Evolutionary conservation across 352 stramenopile species (phyloP), one percentile per base, ranked within the genome.

Genomic region (Phytophthora nicotianae): DNA sequence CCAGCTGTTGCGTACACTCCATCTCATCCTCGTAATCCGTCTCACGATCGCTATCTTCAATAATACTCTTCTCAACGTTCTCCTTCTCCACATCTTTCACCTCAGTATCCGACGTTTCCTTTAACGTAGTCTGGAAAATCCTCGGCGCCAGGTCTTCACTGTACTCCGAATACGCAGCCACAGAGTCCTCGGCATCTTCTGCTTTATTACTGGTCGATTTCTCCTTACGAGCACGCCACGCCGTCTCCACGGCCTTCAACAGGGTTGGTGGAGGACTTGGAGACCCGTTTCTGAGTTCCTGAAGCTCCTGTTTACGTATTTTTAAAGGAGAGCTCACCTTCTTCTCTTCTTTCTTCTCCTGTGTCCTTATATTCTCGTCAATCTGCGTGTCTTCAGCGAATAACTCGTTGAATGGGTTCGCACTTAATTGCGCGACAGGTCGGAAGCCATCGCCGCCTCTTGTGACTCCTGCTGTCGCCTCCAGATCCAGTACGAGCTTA

Each of bases 331-430:
- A 53, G n/a, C 4, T 24, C 45, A 43, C n/a, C 23, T 43, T 26
- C 32, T 16, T 16, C 21, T 37, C 3, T 17, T 43, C 24, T 51
- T 50, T 54, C 3, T 47, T 40, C 20, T 45, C 37, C 10, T 49
- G 35, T 11, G 20, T 3, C 33, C 41, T 10, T 13, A 57, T 0
- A 2, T 57, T 62, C 35, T 70, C 72, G 0, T 89, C 76, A 13
- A 83, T 71, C 52, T 89, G 83, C 4, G 79, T 88, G 43, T 89
- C 77, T 7, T 49, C 68, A 10, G 69, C 62, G 24, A 92, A 87
- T 50, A 87, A 49, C 4, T 87, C 75, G 23, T 63, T 59, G 35
- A 81, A 80, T 21, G 80, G 62, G 35, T 77, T 50, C 14, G 20
- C 8, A 52, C 13, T 37, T 20, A 24, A 24, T 5, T 37, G 27